Evolutionary conservation across 345 rosid genomes (phyloP).

Genomic region (Brassica napus): Da-Ae NC_063446.1:47653501-47654000

Average conservation of each 20-base stretch:
- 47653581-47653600: not conserved
- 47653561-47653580: not conserved
- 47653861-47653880: constrained; percentile 90
- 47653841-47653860: constrained; percentile 71
- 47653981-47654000: not conserved
- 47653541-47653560: not conserved
- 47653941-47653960: not conserved
- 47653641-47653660: not conserved
- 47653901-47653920: constrained; percentile 93
- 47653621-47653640: not conserved
- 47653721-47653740: not conserved
- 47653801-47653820: constrained; percentile 73
- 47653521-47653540: no score
- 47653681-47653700: not conserved
- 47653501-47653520: not conserved
- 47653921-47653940: constrained; percentile 80
- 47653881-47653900: constrained; percentile 92
- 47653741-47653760: not conserved
- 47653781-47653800: constrained; percentile 54
- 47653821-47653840: constrained; percentile 91
- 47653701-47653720: not conserved
- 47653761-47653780: not conserved
- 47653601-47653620: not conserved
- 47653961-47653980: not conserved
- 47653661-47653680: not conserved